Percentiles rank a stretch among this genome's conserved stretches.
phyloP scores from a whole-genome alignment of 371 early-diverging fungal species.

The Mortierella sp. region DNA sequence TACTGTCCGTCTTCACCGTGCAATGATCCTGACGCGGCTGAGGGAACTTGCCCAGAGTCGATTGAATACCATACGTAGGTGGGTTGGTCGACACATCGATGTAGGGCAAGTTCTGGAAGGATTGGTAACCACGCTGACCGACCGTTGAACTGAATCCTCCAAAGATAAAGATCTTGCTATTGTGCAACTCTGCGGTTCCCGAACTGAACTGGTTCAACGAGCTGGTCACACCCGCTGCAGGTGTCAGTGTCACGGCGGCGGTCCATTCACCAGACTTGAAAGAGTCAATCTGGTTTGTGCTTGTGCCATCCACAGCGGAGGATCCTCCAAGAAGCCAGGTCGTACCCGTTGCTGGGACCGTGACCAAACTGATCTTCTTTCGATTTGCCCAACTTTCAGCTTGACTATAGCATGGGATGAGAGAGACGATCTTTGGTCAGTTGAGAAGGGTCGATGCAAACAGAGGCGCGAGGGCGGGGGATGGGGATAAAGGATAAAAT shows the following conservation, averaged over 20 bases:
- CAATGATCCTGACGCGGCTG: slow-evolving; percentile 47
- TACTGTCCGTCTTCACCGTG: slow-evolving; percentile 33
- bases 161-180: slow-evolving; percentile 38
- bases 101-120: slow-evolving; percentile 32
- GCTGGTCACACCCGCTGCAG: not conserved
- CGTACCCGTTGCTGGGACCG: slow-evolving; percentile 23
- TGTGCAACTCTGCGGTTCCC: slow-evolving; percentile 31
- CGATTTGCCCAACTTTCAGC: slow-evolving; percentile 32
- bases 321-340: slow-evolving; percentile 39
- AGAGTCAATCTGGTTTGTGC: slow-evolving; percentile 37
- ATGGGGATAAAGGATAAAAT: too few relatives aligned
- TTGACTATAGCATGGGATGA: slow-evolving; percentile 22
- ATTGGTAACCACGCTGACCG: slow-evolving; percentile 39
- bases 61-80: slow-evolving; percentile 25
- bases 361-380: slow-evolving; percentile 16
- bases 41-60: slow-evolving; percentile 36
- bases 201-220: slow-evolving; percentile 18
- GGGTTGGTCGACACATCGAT: slow-evolving; percentile 24
- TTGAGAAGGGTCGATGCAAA: too few relatives aligned
- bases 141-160: slow-evolving; percentile 33
- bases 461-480: too few relatives aligned
- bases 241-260: not conserved
- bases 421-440: too few relatives aligned
- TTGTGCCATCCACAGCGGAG: slow-evolving; percentile 11
- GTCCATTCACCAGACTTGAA: slow-evolving; percentile 28